These are phyloP conservation scores for Fraxinus quadrangulata DNA, from an alignment of 257 asterid genomes.

Conservation along the genomic window DNA sequence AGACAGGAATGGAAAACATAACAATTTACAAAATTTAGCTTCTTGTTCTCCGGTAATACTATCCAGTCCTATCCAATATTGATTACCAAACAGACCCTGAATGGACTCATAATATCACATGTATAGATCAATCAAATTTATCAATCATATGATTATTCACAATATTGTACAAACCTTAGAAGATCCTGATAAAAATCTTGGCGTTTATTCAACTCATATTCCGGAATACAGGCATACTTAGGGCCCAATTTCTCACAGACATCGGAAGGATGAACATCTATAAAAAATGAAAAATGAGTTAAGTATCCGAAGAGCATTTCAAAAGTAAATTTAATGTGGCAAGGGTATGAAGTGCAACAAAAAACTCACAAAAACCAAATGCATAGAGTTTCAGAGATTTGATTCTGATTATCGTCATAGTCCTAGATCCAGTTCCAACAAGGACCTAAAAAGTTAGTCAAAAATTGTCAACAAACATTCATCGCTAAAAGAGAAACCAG, in stretches of 20 bases:
- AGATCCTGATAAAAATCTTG: conserved; percentile 80
- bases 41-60: too few species aligned
- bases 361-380: conserved; percentile 90
- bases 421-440: conserved; percentile 97
- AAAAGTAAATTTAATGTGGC: conserved; percentile 13
- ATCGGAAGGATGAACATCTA: conserved; percentile 92
- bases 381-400: conserved; percentile 91
- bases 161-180: conserved; percentile 61
- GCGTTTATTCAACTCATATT: conserved; percentile 62
- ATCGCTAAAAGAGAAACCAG: conserved; percentile 6
- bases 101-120: neutral
- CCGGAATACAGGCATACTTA: conserved; percentile 75
- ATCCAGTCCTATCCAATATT: neutral
- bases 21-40: too few species aligned
- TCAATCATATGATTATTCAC: conserved; percentile 13
- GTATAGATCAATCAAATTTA: neutral
- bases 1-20: neutral
- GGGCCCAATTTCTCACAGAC: conserved; percentile 87
- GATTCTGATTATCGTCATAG: conserved; percentile 76
- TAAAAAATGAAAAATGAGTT: conserved; percentile 26
- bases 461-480: conserved; percentile 2
- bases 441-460: conserved; percentile 61
- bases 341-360: conserved; percentile 15
- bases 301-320: conserved; percentile 12
- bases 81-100: neutral